These are phyloP conservation scores for Mariannaea elegans DNA, from an alignment of 2,329 filamentous ascomycete genomes.

Conservation along the genomic window DNA sequence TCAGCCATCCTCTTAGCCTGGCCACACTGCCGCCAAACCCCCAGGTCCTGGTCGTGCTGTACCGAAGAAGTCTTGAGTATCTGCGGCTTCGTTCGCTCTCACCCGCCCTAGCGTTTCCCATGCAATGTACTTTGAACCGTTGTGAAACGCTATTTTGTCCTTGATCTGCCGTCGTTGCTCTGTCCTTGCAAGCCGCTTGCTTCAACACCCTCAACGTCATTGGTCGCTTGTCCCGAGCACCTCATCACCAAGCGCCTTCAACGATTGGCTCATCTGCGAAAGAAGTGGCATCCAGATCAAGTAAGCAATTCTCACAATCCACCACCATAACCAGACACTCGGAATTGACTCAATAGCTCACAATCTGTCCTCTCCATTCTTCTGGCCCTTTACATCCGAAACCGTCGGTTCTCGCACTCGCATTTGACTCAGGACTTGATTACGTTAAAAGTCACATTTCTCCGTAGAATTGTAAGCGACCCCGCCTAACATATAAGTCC, in stretches of 20 bases:
- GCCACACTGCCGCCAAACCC: conserved; percentile 11
- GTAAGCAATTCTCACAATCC: neutral
- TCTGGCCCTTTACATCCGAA: neutral
- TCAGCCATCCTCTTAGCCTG: neutral
- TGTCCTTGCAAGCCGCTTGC: too few species aligned
- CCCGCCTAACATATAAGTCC: conserved; percentile 1
- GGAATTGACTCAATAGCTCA: neutral
- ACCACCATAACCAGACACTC: neutral
- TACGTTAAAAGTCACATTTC: neutral
- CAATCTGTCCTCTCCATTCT: neutral
- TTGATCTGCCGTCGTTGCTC: too few species aligned
- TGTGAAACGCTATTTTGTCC: too few species aligned
- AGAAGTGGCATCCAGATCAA: conserved; percentile 1
- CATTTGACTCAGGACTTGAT: neutral
- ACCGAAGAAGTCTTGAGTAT: neutral
- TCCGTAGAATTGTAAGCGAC: neutral
- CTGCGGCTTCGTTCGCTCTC: neutral
- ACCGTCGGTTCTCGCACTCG: neutral
- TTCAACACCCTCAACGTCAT: conserved; percentile 4
- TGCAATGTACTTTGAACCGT: too few species aligned
- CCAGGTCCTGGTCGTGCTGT: too few species aligned
- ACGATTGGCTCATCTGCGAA: neutral
- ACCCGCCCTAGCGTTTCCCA: too few species aligned
- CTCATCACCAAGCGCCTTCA: conserved; percentile 9
- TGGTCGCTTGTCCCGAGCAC: conserved; percentile 15